Evolutionary conservation across 768 basidiomycete genomes (phyloP), one percentile per base, ranked within the genome.

Genomic region (Suillus subluteus): DNA sequence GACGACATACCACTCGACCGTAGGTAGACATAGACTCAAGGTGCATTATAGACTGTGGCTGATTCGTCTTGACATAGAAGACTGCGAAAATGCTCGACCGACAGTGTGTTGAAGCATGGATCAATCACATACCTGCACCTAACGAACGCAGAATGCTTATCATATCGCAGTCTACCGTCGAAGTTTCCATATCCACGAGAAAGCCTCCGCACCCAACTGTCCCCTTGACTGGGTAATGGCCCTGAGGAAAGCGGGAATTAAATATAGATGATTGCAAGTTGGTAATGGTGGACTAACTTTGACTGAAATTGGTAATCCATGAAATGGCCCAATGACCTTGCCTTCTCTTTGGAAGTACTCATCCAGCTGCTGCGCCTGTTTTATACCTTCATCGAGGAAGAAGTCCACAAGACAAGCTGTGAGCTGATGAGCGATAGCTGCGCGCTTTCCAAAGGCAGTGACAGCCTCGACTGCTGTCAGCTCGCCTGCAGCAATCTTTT

Each of bases 371-470:
- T 73, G 71, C 7, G 84, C 84, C 44, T 73, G 76, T 50, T 67
- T 70, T 37, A 82, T 71, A 0, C 72, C 81, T 64, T 81, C 80
- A 1, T 84, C 83, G 52, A 84, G 74, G 72, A 84, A 84, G 65
- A 83, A 78, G 66, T 82, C 82, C 43, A 78, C 78, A 15, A 84
- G 63, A 65, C 80, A 83, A 52, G 71, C 69, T 5, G 74, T 70
- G 37, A 86, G 69, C 65, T 84, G 85, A 50, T 87, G 84, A 6
- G 84, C 86, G 64, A 87, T 80, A 23, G 81, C 80, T 12, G 86
- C 85, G 18, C 86, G 76, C 73, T 84, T 85, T 62, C 73, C 80
- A 66, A 82, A 85, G 2, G 85, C 83, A 16, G 71, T 73, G 5
- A 79, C 76, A 23, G 81, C 81, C 16, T 78, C 76, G 8, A 83